Percentiles rank a stretch among this genome's conserved stretches.
Evolutionary conservation across 106 monocot species (phyloP).

Genomic region (Platanthera guangdongensis): DNA sequence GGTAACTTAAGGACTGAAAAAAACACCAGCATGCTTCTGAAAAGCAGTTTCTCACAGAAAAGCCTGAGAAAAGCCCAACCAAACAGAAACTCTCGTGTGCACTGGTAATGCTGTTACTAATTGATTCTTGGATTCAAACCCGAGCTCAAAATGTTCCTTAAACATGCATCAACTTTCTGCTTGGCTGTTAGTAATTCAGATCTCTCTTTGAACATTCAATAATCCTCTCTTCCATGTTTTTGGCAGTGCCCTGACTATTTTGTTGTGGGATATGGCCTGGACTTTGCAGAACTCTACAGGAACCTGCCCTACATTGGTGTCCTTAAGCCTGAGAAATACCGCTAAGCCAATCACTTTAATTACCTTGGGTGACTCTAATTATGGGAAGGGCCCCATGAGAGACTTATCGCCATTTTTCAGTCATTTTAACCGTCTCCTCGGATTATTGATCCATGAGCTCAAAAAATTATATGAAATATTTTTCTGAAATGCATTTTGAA

Average conservation of each 20-base stretch:
- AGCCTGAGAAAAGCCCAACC: too few relatives aligned
- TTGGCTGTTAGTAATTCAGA: neutral
- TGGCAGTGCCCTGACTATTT: conserved; percentile 84
- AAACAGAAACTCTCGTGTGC: too few relatives aligned
- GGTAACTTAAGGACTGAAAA: too few relatives aligned
- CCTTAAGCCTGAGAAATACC: conserved; percentile 71
- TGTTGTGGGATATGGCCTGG: conserved; percentile 91
- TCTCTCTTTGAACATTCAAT: conserved; percentile 8
- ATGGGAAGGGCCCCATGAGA: neutral
- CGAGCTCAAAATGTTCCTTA: neutral
- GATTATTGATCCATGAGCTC: too few relatives aligned
- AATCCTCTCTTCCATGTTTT: neutral
- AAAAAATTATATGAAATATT: too few relatives aligned
- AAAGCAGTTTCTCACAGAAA: too few relatives aligned
- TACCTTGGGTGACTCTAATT: neutral
- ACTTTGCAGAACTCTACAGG: conserved; percentile 75
- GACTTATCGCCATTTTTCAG: neutral
- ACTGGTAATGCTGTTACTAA: neutral
- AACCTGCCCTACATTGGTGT: conserved; percentile 80
- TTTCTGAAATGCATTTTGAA: too few relatives aligned
- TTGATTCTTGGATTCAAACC: neutral
- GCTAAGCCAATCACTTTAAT: conserved; percentile 6
- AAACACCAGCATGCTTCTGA: too few relatives aligned
- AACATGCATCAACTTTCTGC: neutral
- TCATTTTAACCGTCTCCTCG: neutral